A percentile compares a stretch with the other conserved stretches of the same genome.
These are phyloP conservation scores for Brassica carinata DNA, from an alignment of 345 rosid genomes.

Conservation along the genomic window DNA sequence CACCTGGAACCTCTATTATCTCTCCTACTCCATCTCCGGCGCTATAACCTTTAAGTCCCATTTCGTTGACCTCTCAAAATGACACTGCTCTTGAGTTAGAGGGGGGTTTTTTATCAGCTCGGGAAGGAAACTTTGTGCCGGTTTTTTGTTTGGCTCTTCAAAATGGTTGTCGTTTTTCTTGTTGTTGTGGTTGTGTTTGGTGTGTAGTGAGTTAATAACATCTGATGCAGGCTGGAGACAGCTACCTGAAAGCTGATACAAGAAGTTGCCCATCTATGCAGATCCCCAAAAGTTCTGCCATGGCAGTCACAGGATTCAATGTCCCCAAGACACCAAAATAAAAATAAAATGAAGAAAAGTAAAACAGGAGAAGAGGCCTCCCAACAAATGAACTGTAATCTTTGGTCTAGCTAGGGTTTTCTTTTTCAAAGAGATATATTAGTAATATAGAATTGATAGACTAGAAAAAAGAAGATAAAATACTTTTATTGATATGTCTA, in stretches of 20 bases:
- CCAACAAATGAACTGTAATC: conserved; percentile 22
- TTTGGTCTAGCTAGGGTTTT: conserved; percentile 25
- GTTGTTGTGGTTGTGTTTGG: conserved; percentile 27
- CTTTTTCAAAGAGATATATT: conserved; percentile 17
- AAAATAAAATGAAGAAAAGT: not conserved
- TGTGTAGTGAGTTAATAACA: conserved; percentile 38
- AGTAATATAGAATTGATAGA: conserved; percentile 15
- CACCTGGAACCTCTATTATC: conserved; percentile 76
- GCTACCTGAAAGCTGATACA: conserved; percentile 47
- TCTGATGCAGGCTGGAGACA: conserved; percentile 43
- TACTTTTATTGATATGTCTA: conserved; percentile 14
- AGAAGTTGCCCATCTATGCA: conserved; percentile 38
- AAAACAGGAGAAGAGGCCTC: conserved; percentile 8
- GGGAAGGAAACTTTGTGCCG: conserved; percentile 29
- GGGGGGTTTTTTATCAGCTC: conserved; percentile 2
- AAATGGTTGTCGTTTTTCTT: conserved; percentile 41
- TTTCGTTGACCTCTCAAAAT: conserved; percentile 33
- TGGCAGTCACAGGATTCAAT: conserved; percentile 52
- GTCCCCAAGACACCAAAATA: conserved; percentile 41
- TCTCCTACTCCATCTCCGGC: conserved; percentile 51
- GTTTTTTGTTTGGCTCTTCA: conserved; percentile 30
- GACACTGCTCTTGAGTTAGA: conserved; percentile 1
- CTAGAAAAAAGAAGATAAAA: not conserved
- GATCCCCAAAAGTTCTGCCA: conserved; percentile 56
- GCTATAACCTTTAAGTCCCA: conserved; percentile 49